Evolutionary conservation across 2,329 filamentous ascomycete genomes (phyloP).

Genomic region (Apiospora hydei): DNA sequence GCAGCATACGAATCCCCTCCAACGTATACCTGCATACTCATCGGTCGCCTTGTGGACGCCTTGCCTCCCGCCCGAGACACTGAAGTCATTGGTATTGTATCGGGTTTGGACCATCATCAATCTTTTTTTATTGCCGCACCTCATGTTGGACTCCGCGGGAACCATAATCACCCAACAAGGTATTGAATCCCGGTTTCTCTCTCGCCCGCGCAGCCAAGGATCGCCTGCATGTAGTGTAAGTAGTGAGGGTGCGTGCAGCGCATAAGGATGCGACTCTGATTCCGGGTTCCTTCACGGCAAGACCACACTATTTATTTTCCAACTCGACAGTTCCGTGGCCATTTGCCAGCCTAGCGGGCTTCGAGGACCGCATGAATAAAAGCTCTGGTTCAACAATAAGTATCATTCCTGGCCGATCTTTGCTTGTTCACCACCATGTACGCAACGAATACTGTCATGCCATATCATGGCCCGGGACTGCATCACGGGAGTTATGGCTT

Average conservation of each 20-base stretch:
- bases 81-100: background rate
- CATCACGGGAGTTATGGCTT: background rate
- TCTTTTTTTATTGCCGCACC: background rate
- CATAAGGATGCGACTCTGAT: slow-evolving; percentile 17
- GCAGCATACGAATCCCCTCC: slow-evolving; percentile 15
- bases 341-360: background rate
- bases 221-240: slow-evolving; percentile 11
- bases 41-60: slow-evolving; percentile 18
- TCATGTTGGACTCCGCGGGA: slow-evolving; percentile 4
- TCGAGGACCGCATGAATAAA: slow-evolving; percentile 13
- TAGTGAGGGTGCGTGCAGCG: slow-evolving; percentile 4
- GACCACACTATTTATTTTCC: background rate
- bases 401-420: background rate
- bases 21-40: background rate
- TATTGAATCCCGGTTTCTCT: slow-evolving; percentile 18
- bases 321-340: slow-evolving; percentile 7
- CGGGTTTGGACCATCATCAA: background rate
- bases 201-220: background rate
- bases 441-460: background rate
- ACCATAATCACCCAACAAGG: slow-evolving; percentile 5
- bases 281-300: slow-evolving; percentile 4
- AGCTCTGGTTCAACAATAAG: background rate
- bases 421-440: background rate
- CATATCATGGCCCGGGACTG: background rate
- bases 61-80: slow-evolving; percentile 8